Evolutionary conservation across 371 early-diverging fungal species (phyloP).

Genomic region (Mucor mucedo): DNA sequence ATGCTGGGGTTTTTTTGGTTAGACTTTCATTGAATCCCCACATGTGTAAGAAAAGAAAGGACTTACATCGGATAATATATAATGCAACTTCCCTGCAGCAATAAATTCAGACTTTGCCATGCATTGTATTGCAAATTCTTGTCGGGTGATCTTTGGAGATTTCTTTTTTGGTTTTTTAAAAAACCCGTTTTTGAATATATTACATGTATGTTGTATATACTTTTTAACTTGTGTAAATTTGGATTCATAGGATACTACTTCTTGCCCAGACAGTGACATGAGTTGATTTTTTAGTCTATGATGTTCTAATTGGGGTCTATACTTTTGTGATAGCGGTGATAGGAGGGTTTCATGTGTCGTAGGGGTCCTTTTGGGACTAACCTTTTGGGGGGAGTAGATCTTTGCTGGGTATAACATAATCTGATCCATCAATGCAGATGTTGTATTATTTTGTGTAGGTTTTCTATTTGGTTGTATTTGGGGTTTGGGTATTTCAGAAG

Average conservation of each 20-base stretch:
- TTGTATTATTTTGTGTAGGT: background rate
- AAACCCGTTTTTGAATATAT: background rate
- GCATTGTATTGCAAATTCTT: constrained; percentile 8
- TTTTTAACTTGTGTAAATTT: background rate
- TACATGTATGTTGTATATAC: background rate
- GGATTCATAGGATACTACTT: background rate
- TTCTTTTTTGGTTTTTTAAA: background rate
- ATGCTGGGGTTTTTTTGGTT: constrained; percentile 7
- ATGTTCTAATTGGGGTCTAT: no score
- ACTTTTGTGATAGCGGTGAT: background rate
- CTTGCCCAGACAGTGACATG: background rate
- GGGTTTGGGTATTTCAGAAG: background rate
- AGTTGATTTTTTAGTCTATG: background rate
- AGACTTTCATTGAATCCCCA: no score
- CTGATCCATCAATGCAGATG: no score
- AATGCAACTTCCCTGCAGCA: constrained; percentile 34
- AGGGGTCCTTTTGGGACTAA: background rate
- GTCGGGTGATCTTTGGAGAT: background rate
- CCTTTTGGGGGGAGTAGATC: background rate
- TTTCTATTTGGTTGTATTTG: constrained; percentile 4
- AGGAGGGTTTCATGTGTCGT: background rate
- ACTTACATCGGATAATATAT: constrained; percentile 26
- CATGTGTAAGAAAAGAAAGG: background rate
- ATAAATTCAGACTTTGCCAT: constrained; percentile 22
- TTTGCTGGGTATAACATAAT: background rate